Conservation (phyloP, 176 grass and related monocot genomes). For the Carex myosuroides region DNA sequence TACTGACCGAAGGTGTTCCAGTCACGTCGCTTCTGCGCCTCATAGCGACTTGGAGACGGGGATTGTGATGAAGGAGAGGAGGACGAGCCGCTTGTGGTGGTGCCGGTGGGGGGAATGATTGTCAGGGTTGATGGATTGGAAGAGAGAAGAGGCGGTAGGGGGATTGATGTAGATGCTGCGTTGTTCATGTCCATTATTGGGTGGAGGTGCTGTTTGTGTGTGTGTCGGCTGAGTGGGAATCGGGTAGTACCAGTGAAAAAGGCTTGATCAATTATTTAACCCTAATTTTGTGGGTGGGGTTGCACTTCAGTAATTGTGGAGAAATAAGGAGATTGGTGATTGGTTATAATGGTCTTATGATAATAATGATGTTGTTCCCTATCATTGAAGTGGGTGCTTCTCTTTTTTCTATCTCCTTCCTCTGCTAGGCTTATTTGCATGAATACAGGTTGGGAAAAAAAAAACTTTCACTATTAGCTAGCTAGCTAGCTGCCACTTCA, state of each 20-base stretch:
- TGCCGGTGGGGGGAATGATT: neutral
- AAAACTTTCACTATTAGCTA: no score
- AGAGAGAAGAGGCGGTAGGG: neutral
- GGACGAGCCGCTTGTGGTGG: neutral
- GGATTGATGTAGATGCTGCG: neutral
- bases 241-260: neutral
- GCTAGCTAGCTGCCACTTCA: neutral
- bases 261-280: neutral
- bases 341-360: slow-evolving; percentile 9
- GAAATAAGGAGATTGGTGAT: neutral
- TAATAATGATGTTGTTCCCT: slow-evolving; percentile 4
- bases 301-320: neutral
- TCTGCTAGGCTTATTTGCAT: neutral
- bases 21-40: slow-evolving; percentile 21
- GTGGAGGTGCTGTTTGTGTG: neutral
- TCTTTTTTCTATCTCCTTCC: neutral
- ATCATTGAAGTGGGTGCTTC: slow-evolving; percentile 3
- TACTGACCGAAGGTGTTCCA: slow-evolving; percentile 21
- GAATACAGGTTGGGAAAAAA: neutral
- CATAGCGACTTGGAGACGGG: slow-evolving; percentile 17
- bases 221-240: neutral
- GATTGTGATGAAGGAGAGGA: slow-evolving; percentile 2
- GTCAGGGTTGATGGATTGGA: neutral
- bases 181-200: neutral
- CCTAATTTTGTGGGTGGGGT: neutral